These are phyloP conservation scores for Globisporangium carolinianum DNA, from an alignment of 352 stramenopile species.

Conservation along the genomic window DNA sequence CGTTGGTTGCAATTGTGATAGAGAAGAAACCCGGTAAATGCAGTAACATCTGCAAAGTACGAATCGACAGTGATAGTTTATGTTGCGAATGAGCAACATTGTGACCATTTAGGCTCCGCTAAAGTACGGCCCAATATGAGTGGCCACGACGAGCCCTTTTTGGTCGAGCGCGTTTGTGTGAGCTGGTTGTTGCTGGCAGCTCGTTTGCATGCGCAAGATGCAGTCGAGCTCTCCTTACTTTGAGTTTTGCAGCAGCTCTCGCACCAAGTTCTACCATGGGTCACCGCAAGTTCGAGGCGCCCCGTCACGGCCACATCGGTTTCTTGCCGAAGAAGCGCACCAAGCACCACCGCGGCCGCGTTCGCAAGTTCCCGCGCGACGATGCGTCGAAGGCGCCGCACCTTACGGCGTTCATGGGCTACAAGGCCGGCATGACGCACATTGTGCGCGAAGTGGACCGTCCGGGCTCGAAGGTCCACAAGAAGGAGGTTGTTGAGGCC, in stretches of 20 bases:
- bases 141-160: too few species aligned
- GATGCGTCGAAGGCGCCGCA: slow-evolving; percentile 94
- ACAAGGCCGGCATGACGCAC: slow-evolving; percentile 99
- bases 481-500: slow-evolving; percentile 99
- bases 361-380: slow-evolving; percentile 99
- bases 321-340: slow-evolving; percentile 99
- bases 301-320: slow-evolving; percentile 95
- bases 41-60: too few species aligned
- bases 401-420: slow-evolving; percentile 99
- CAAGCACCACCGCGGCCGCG: slow-evolving; percentile 98
- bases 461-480: slow-evolving; percentile 99
- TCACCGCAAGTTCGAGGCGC: slow-evolving; percentile 98
- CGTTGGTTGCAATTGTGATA: too few species aligned
- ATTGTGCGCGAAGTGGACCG: slow-evolving; percentile 98
- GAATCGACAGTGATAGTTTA: too few species aligned
- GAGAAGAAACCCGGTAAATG: too few species aligned
- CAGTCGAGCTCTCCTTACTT: slow-evolving; percentile 21
- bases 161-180: too few species aligned
- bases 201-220: neutral
- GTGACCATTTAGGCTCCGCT: too few species aligned
- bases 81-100: too few species aligned
- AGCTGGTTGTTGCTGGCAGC: neutral
- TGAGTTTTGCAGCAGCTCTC: slow-evolving; percentile 84
- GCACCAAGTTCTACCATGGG: slow-evolving; percentile 82
- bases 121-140: too few species aligned